phyloP scores from a whole-genome alignment of 140 eudicot species.

The Stevia rebaudiana region DNA sequence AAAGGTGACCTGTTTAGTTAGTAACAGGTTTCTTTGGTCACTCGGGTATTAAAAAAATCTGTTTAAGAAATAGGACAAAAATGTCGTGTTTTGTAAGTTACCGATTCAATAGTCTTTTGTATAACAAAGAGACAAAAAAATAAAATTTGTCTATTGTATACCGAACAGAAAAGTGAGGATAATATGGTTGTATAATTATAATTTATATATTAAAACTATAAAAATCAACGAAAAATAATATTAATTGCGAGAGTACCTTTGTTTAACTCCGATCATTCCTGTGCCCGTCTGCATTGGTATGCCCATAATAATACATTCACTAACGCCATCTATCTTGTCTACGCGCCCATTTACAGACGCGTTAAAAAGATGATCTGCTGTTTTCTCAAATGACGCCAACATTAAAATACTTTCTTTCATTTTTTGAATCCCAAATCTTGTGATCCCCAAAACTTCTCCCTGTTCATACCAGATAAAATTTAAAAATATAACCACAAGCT shows the following conservation, averaged over 20 bases:
- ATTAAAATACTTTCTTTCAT: conserved; percentile 88
- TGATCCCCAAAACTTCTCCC: conserved; percentile 93
- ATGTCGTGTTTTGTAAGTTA: too few species aligned
- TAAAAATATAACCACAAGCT: too few species aligned
- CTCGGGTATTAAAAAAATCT: too few species aligned
- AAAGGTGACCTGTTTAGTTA: neutral
- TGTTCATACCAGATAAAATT: conserved; percentile 15
- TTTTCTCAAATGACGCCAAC: conserved; percentile 95
- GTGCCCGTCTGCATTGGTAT: conserved; percentile 86
- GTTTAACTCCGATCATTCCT: conserved; percentile 73
- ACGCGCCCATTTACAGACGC: conserved; percentile 79
- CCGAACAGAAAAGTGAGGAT: too few species aligned
- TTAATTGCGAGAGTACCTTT: conserved; percentile 44
- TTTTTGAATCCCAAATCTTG: conserved; percentile 75
- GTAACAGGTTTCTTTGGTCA: too few species aligned
- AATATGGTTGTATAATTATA: too few species aligned
- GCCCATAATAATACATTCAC: conserved; percentile 96
- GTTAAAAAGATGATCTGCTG: conserved; percentile 86
- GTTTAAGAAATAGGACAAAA: too few species aligned
- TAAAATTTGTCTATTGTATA: too few species aligned
- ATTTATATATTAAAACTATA: too few species aligned
- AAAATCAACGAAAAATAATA: neutral
- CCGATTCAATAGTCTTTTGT: too few species aligned
- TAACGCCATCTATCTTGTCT: conserved; percentile 92
- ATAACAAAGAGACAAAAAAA: neutral